Conservation (phyloP, 352 stramenopile species). For the Pythium aristosporum region DNA sequence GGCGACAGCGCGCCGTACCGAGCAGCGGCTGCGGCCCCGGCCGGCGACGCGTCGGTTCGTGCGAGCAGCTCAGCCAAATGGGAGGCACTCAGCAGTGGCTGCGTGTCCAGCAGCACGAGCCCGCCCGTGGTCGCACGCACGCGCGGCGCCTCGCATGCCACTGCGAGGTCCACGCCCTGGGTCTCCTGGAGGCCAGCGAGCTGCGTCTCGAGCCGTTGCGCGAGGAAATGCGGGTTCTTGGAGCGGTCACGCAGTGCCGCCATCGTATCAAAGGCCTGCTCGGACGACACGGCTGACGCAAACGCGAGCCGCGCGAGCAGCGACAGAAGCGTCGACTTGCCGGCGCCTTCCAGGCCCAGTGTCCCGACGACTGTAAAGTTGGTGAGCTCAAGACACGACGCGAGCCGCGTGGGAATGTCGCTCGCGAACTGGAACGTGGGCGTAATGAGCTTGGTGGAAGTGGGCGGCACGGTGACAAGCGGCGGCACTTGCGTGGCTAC, state of each 20-base stretch:
- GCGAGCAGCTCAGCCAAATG: slow-evolving; percentile 48
- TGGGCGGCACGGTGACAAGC: slow-evolving; percentile 23
- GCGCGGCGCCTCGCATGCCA: slow-evolving; percentile 34
- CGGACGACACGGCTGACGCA: not conserved
- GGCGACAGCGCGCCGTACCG: slow-evolving; percentile 50
- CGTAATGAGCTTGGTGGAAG: slow-evolving; percentile 58
- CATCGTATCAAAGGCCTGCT: not conserved
- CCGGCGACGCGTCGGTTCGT: slow-evolving; percentile 42
- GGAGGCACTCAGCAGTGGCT: slow-evolving; percentile 64
- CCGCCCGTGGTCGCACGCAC: slow-evolving; percentile 31
- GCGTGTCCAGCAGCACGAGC: slow-evolving; percentile 67
- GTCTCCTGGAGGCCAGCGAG: slow-evolving; percentile 43
- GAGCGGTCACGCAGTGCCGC: slow-evolving; percentile 11
- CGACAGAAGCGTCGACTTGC: slow-evolving; percentile 75
- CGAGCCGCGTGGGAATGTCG: slow-evolving; percentile 53
- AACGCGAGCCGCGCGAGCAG: slow-evolving; percentile 29
- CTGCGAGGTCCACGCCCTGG: slow-evolving; percentile 54
- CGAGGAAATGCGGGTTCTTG: slow-evolving; percentile 32
- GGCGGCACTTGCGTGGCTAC: not conserved
- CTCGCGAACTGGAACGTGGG: slow-evolving; percentile 56
- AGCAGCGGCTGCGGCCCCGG: slow-evolving; percentile 8
- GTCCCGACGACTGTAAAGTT: slow-evolving; percentile 72
- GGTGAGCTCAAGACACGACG: slow-evolving; percentile 57
- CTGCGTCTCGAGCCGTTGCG: slow-evolving; percentile 39
- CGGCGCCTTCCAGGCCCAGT: slow-evolving; percentile 62